Evolutionary conservation across 108 stramenopile species (phyloP), one percentile per base, ranked within the genome.

Genomic region (Skeletonema costatum): DNA sequence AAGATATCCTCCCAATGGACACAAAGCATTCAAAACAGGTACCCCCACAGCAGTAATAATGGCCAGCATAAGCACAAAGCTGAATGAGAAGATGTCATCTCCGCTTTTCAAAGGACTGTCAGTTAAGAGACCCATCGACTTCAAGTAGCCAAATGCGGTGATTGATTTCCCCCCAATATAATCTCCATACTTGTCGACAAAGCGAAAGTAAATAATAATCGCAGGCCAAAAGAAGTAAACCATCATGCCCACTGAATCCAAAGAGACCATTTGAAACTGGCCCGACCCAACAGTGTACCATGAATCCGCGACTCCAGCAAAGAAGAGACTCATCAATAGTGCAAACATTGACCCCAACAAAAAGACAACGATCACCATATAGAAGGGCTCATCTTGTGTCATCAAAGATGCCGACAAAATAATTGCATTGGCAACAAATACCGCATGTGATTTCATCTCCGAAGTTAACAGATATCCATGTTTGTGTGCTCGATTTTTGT

Each of bases 241-340:
- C 35, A 76, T 70, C 74, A 84, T 80, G 5, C 83, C 78, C 8
- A 33, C 56, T 21, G 75, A 68, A 36, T 84, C 83, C 44, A 84
- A 38, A 32, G 78, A 80, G 11, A 84, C 64, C 83, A 84, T 84
- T 60, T 76, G 78, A 36, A 84, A 84, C 33, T 84, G 83, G 31
- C 83, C 79, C 44, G 83, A 80, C 16, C 83, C 83, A 33, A 84
- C 74, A 13, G 78, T 58, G 33, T 84, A 84, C 83, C 83, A 84
- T 11, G 71, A 68, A 60, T 84, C 83, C 2, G 74, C 64, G 3
- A 76, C 51, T 1, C 63, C 21, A 12, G 83, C 83, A 39, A 80
- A 71, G 64, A 39, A 44, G 39, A 32, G n/a, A 30, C 44, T 48
- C 12, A 76, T 14, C 30, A 80, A 39, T 8, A 71, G 30, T 0